These are phyloP conservation scores for Sphaerosporella brunnea DNA, from an alignment of 495 filamentous ascomycete genomes.

Conservation along the genomic window DNA sequence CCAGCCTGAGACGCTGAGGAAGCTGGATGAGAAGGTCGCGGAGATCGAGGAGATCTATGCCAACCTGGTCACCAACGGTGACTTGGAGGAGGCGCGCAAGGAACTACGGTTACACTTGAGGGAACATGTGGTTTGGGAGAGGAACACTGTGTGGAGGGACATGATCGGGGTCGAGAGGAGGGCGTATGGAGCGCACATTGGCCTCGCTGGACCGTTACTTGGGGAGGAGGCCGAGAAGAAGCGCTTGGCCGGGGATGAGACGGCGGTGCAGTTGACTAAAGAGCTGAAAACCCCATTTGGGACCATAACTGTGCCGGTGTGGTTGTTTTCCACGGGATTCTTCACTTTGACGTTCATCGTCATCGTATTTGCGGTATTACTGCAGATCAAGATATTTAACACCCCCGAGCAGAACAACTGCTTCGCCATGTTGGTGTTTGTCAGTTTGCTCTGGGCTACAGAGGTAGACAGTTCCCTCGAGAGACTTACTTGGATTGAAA, in stretches of 20 bases:
- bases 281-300: conserved; percentile 70
- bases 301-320: conserved; percentile 51
- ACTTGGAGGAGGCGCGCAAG: conserved; percentile 51
- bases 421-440: conserved; percentile 79
- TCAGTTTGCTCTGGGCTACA: conserved; percentile 90
- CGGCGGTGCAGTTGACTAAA: conserved; percentile 36
- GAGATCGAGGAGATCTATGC: conserved; percentile 67
- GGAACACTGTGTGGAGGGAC: conserved; percentile 96
- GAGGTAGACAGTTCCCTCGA: no score
- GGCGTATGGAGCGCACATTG: conserved; percentile 86
- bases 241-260: conserved; percentile 69
- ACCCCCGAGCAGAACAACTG: conserved; percentile 87
- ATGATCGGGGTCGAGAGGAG: conserved; percentile 97
- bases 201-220: conserved; percentile 53
- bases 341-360: conserved; percentile 55
- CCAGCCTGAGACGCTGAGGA: conserved; percentile 44
- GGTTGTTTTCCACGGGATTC: conserved; percentile 69
- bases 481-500: no score
- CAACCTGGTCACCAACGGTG: conserved; percentile 59
- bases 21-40: conserved; percentile 49
- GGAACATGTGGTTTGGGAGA: conserved; percentile 97
- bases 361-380: conserved; percentile 50
- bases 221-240: conserved; percentile 50
- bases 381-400: conserved; percentile 60
- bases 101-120: conserved; percentile 81